These are phyloP conservation scores for Globisporangium abappressorium DNA, from an alignment of 352 stramenopile species.

Conservation along the genomic window DNA sequence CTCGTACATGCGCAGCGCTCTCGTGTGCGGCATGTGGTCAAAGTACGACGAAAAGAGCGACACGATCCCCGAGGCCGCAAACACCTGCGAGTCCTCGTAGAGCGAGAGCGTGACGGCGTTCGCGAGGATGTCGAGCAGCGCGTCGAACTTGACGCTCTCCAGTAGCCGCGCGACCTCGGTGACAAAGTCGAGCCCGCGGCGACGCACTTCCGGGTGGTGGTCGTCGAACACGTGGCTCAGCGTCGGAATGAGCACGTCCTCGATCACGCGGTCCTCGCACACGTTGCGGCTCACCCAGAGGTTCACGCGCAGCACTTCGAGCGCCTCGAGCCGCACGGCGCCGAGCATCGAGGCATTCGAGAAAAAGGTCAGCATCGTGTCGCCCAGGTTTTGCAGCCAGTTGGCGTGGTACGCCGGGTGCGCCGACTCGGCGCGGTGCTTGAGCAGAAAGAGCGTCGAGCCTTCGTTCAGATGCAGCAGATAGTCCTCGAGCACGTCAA, in stretches of 20 bases:
- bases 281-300: constrained; percentile 75
- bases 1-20: constrained; percentile 79
- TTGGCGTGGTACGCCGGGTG: constrained; percentile 66
- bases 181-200: constrained; percentile 57
- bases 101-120: constrained; percentile 61
- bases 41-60: constrained; percentile 80
- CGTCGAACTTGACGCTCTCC: constrained; percentile 82
- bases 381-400: constrained; percentile 60
- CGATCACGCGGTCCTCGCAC: constrained; percentile 81
- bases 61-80: constrained; percentile 55
- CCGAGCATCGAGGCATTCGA: constrained; percentile 36
- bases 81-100: constrained; percentile 65
- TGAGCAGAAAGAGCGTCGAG: constrained; percentile 59
- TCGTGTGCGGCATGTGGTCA: constrained; percentile 65
- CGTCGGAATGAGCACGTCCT: constrained; percentile 77
- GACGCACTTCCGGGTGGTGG: constrained; percentile 49
- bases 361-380: constrained; percentile 67
- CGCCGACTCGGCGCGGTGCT: constrained; percentile 50
- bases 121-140: constrained; percentile 74
- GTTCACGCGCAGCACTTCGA: constrained; percentile 69
- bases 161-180: constrained; percentile 65
- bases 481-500: constrained; percentile 71
- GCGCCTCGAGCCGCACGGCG: constrained; percentile 59
- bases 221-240: constrained; percentile 75
- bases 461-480: constrained; percentile 56